phyloP scores from a whole-genome alignment of 331 rosid genomes.

The Ulmus americana region DNA sequence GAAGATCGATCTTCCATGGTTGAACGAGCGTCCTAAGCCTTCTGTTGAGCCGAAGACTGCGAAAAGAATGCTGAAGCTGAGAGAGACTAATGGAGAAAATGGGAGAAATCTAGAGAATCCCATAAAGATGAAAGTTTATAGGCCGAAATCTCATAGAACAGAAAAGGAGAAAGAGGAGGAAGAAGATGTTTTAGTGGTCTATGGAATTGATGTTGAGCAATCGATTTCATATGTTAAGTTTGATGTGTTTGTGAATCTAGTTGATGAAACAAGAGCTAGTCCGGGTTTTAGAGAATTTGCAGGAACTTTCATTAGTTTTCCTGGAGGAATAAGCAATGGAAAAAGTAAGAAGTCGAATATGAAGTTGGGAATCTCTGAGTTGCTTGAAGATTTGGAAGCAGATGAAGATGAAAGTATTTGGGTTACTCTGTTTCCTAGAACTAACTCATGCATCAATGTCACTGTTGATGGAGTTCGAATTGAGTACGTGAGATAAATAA shows the following conservation, averaged over 20 bases:
- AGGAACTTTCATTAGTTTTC: slow-evolving; percentile 17
- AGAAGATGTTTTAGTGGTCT: slow-evolving; percentile 21
- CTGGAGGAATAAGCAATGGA: background rate
- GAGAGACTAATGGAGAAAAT: background rate
- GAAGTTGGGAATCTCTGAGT: slow-evolving; percentile 21
- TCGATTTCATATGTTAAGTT: slow-evolving; percentile 1
- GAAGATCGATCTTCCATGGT: slow-evolving; percentile 11
- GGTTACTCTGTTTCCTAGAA: slow-evolving; percentile 16
- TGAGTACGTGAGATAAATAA: slow-evolving; percentile 8
- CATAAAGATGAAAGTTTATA: slow-evolving; percentile 1
- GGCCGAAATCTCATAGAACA: background rate
- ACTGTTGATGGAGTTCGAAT: slow-evolving; percentile 15
- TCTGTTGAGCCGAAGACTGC: slow-evolving; percentile 2
- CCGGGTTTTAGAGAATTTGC: slow-evolving; percentile 18
- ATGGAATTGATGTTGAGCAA: slow-evolving; percentile 8
- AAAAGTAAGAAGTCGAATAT: background rate
- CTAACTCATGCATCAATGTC: slow-evolving; percentile 1
- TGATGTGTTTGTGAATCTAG: slow-evolving; percentile 21
- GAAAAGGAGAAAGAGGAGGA: slow-evolving; percentile 9
- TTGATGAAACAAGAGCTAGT: background rate
- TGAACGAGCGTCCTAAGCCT: slow-evolving; percentile 14
- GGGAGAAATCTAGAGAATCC: slow-evolving; percentile 7
- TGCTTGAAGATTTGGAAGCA: slow-evolving; percentile 20
- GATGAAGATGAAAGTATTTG: slow-evolving; percentile 24
- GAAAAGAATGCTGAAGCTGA: background rate